These are phyloP conservation scores for Penicillium fimorum DNA, from an alignment of 495 filamentous ascomycete species.

Conservation along the genomic window DNA sequence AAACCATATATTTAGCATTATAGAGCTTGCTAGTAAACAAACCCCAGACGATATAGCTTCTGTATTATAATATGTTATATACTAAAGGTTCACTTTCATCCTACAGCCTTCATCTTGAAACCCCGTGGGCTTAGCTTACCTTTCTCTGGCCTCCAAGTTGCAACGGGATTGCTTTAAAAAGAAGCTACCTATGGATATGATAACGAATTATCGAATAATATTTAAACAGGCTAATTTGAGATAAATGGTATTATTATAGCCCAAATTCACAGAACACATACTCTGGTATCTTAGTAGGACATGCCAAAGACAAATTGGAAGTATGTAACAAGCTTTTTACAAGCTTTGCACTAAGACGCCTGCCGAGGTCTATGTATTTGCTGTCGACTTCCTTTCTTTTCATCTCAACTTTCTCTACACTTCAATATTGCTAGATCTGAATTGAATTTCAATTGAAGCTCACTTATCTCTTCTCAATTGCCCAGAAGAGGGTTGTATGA, in stretches of 20 bases:
- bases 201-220: background rate
- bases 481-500: too few species aligned
- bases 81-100: background rate
- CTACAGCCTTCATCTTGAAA: background rate
- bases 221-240: background rate
- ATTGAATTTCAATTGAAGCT: background rate
- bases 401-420: background rate
- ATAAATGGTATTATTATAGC: background rate
- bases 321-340: background rate
- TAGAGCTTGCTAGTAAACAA: too few species aligned
- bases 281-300: background rate
- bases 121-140: background rate
- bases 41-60: too few species aligned
- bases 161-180: background rate
- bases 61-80: background rate
- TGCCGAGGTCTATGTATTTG: background rate
- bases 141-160: background rate
- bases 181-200: background rate
- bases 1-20: too few species aligned
- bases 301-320: background rate
- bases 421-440: background rate
- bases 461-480: background rate
- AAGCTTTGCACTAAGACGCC: background rate
- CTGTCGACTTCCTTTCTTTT: background rate
- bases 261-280: background rate